Percentiles rank a stretch among this genome's conserved stretches.
These are phyloP conservation scores for Bertia moriformis DNA, from an alignment of 2,329 filamentous ascomycete genomes.

Conservation along the genomic window DNA sequence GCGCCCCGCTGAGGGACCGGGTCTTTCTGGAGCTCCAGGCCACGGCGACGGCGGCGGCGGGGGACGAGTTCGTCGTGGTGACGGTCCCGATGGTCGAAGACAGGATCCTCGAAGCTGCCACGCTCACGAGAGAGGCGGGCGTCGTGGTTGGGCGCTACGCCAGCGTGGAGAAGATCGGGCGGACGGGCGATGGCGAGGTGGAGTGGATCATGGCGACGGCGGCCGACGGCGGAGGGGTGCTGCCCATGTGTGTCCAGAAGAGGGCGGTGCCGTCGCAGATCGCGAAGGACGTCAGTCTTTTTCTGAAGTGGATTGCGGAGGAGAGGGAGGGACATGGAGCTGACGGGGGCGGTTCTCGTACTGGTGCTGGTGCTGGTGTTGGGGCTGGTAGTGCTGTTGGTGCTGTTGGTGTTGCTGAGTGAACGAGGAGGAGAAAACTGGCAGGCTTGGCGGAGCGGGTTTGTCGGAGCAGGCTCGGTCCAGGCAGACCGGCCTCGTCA, in stretches of 20 bases:
- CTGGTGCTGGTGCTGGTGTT: no score
- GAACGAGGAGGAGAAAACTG: no score
- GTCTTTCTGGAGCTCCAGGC: conserved; percentile 55
- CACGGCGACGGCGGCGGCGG: conserved; percentile 26
- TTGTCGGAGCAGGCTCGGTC: no score
- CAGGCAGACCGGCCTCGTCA: no score
- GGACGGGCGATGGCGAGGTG: conserved; percentile 24
- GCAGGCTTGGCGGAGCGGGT: no score
- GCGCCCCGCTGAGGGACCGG: conserved; percentile 42
- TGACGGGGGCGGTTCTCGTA: no score
- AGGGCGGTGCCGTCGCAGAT: conserved; percentile 45
- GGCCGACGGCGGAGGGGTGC: conserved; percentile 51
- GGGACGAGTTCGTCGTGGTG: conserved; percentile 36
- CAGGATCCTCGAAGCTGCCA: conserved; percentile 16
- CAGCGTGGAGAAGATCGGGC: conserved; percentile 43
- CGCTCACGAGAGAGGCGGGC: conserved; percentile 23
- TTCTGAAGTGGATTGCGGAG: conserved; percentile 48
- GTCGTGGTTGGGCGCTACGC: conserved; percentile 45
- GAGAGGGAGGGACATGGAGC: background rate
- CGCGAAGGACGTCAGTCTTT: conserved; percentile 58
- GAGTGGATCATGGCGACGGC: conserved; percentile 71
- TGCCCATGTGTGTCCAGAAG: conserved; percentile 55
- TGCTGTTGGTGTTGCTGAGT: no score
- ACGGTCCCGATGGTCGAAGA: conserved; percentile 36
- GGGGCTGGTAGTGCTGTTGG: no score